phyloP scores from a whole-genome alignment of 2,329 filamentous ascomycete species.

The Lachnellula hyalina region DNA sequence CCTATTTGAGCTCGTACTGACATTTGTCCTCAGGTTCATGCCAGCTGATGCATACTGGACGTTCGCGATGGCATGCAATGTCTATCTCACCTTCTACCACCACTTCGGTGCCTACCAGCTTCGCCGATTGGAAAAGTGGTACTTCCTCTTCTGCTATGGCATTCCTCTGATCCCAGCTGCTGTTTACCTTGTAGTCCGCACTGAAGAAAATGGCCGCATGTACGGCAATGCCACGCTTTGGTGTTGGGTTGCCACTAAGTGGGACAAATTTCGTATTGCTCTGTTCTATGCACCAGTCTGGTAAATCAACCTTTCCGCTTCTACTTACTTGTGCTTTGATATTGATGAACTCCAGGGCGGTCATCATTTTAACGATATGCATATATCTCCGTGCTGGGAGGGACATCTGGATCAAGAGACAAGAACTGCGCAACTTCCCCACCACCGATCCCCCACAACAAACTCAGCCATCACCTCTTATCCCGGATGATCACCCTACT shows the following conservation, averaged over 20 bases:
- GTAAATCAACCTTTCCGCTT: conserved; percentile 36
- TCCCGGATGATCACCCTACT: conserved; percentile 35
- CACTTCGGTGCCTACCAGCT: conserved; percentile 63
- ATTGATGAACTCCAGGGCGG: conserved; percentile 40
- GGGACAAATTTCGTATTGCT: conserved; percentile 67
- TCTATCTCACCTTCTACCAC: conserved; percentile 74
- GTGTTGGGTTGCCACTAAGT: conserved; percentile 69
- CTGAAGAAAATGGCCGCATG: conserved; percentile 48
- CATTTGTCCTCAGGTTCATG: conserved; percentile 58
- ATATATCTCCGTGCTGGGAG: conserved; percentile 64
- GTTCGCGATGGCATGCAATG: conserved; percentile 77
- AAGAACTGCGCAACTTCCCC: conserved; percentile 50
- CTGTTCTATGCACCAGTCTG: conserved; percentile 71
- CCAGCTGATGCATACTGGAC: conserved; percentile 73
- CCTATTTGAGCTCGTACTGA: not conserved
- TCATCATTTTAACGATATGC: conserved; percentile 54
- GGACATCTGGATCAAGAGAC: conserved; percentile 63
- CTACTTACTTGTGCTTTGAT: conserved; percentile 2
- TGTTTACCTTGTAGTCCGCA: conserved; percentile 59
- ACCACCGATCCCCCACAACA: conserved; percentile 30
- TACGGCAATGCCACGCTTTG: conserved; percentile 74
- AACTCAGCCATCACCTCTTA: conserved; percentile 33
- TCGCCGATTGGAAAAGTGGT: conserved; percentile 64
- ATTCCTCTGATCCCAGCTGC: conserved; percentile 65
- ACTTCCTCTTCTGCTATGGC: conserved; percentile 66